Conservation (phyloP, 177 flowering plant genomes). For the Tripterygium wilfordii region DNA sequence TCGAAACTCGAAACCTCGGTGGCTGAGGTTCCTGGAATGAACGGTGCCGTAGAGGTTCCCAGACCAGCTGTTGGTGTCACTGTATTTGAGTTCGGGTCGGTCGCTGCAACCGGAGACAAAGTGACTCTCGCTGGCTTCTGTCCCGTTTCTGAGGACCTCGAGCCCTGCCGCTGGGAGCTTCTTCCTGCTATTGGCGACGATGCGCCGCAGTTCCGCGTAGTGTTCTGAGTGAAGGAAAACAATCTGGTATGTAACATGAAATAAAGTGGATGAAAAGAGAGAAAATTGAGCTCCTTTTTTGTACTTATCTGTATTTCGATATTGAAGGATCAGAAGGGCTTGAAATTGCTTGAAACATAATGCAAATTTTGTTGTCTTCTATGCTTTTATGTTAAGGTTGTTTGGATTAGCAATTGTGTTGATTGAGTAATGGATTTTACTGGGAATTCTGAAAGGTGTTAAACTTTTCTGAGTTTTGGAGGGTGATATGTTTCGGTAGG, state of each 20-base stretch:
- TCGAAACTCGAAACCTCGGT: conserved; percentile 10
- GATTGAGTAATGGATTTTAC: too few relatives aligned
- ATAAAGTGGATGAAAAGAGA: not conserved
- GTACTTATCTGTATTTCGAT: too few relatives aligned
- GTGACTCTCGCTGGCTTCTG: conserved; percentile 89
- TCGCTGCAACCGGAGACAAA: conserved; percentile 59
- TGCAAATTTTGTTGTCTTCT: too few relatives aligned
- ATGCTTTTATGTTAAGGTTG: too few relatives aligned
- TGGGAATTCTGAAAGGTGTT: too few relatives aligned
- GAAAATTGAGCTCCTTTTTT: too few relatives aligned
- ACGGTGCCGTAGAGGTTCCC: conserved; percentile 76
- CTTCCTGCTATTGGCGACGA: conserved; percentile 47
- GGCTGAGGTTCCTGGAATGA: conserved; percentile 55
- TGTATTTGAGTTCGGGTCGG: conserved; percentile 92
- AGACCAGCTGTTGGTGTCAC: conserved; percentile 46
- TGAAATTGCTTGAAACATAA: too few relatives aligned
- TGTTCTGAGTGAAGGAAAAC: conserved; percentile 27
- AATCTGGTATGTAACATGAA: not conserved
- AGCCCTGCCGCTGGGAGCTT: conserved; percentile 96
- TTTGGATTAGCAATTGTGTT: too few relatives aligned
- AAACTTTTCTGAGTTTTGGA: too few relatives aligned
- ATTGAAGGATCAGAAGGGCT: too few relatives aligned
- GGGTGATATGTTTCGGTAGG: too few relatives aligned
- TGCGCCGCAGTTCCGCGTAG: conserved; percentile 91
- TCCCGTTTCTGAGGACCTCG: conserved; percentile 93